These are phyloP conservation scores for Eimeria sp. DNA, from an alignment of 169 alveolate species.

Conservation along the genomic window DNA sequence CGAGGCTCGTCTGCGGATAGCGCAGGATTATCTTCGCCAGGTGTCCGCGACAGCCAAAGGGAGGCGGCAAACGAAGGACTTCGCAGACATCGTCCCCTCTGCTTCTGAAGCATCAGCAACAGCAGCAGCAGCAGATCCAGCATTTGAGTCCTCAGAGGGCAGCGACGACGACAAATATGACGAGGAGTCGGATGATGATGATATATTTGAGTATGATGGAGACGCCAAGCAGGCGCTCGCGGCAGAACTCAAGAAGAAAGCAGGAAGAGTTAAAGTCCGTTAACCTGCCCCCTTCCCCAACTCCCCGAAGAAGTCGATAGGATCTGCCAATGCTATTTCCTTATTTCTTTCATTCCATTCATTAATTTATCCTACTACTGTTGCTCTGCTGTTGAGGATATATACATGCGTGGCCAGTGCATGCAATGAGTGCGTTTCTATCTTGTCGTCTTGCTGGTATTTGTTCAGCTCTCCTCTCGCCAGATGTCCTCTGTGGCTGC, in stretches of 20 bases:
- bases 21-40: constrained; percentile 26
- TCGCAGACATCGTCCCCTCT: neutral
- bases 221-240: neutral
- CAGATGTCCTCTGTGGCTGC: neutral
- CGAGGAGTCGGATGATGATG: constrained; percentile 33
- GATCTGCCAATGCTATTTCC: neutral
- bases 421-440: neutral
- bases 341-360: no score
- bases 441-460: neutral
- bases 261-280: neutral
- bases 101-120: constrained; percentile 6
- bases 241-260: constrained; percentile 19
- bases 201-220: neutral
- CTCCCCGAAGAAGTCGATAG: no score
- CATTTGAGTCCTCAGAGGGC: constrained; percentile 4
- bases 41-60: constrained; percentile 41
- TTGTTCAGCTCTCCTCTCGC: neutral
- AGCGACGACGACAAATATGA: neutral
- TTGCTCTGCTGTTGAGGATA: neutral
- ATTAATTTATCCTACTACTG: no score
- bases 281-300: no score
- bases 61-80: neutral
- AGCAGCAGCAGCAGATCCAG: constrained; percentile 38
- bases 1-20: constrained; percentile 72
- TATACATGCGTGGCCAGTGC: neutral